Conservation (phyloP, 495 filamentous ascomycete species). For the Rusavskia elegans region DNA sequence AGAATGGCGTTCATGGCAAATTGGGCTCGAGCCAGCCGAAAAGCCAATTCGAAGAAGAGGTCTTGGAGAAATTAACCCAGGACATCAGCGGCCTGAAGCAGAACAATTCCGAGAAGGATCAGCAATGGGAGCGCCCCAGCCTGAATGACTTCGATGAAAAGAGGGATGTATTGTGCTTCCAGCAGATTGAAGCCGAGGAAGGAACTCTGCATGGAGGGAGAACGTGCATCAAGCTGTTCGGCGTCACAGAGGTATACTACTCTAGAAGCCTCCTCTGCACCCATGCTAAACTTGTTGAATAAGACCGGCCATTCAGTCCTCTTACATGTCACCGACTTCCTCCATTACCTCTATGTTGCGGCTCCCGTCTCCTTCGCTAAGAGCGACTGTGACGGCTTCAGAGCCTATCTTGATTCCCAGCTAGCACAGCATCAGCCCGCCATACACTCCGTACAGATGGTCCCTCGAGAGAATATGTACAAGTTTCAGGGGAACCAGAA, state of each 20-base stretch:
- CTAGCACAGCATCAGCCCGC: conserved; percentile 45
- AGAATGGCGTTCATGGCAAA: conserved; percentile 41
- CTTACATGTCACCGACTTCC: conserved; percentile 88
- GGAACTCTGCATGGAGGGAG: conserved; percentile 57
- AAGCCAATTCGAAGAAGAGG: conserved; percentile 84
- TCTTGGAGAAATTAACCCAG: conserved; percentile 86
- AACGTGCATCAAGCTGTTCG: conserved; percentile 74
- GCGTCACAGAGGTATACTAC: conserved; percentile 68
- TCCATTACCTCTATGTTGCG: conserved; percentile 89
- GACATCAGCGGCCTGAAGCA: conserved; percentile 73
- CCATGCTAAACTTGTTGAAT: conserved; percentile 4
- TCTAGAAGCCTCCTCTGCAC: neutral
- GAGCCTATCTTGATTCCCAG: conserved; percentile 58
- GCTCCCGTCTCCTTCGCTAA: conserved; percentile 69
- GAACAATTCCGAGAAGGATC: conserved; percentile 80
- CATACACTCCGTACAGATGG: conserved; percentile 59
- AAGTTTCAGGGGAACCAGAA: conserved; percentile 85
- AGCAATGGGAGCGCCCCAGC: conserved; percentile 76
- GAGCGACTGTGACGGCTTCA: conserved; percentile 60
- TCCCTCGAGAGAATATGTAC: conserved; percentile 76
- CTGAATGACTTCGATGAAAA: conserved; percentile 56
- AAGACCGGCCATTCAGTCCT: conserved; percentile 80
- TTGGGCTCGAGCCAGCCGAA: conserved; percentile 69
- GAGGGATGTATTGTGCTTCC: conserved; percentile 65
- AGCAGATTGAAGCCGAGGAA: conserved; percentile 92